phyloP scores from a whole-genome alignment of 208 protist genomes.

The Leishmania guyanensis region DNA sequence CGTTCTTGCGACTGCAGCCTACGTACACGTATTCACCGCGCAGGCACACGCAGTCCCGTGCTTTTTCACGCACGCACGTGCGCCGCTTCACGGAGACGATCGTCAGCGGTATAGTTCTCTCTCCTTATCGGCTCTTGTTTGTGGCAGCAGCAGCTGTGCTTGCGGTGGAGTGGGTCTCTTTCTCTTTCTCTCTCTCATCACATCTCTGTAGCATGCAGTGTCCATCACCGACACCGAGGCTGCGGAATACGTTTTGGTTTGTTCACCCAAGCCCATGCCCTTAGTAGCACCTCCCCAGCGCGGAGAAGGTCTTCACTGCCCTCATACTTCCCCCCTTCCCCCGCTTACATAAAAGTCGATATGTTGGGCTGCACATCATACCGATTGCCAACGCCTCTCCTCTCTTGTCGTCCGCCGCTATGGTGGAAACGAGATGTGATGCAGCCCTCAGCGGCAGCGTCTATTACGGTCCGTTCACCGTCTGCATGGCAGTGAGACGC shows the following conservation, averaged over 20 bases:
- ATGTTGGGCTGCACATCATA: neutral
- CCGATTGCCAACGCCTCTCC: neutral
- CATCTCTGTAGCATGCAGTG: neutral
- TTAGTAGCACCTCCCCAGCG: too few species aligned
- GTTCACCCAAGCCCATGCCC: too few species aligned
- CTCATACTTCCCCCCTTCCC: neutral
- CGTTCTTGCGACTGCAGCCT: neutral
- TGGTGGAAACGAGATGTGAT: neutral
- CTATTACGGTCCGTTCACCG: slow-evolving; percentile 14
- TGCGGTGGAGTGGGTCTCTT: neutral
- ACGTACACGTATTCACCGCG: neutral
- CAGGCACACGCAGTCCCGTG: neutral
- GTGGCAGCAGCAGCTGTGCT: neutral
- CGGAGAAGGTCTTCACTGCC: neutral
- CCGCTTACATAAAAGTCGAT: neutral
- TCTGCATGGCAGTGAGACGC: slow-evolving; percentile 20
- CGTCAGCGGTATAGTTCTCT: neutral
- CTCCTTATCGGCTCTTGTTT: neutral
- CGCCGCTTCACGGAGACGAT: neutral
- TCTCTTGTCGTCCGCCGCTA: slow-evolving; percentile 6
- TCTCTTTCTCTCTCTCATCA: neutral
- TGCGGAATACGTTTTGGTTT: too few species aligned
- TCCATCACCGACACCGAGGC: neutral
- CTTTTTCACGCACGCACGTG: neutral
- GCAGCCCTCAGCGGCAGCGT: slow-evolving; percentile 11